Base-by-base conservation (phyloP, 805 yeast genomes). In the Candida maesae region DNA sequence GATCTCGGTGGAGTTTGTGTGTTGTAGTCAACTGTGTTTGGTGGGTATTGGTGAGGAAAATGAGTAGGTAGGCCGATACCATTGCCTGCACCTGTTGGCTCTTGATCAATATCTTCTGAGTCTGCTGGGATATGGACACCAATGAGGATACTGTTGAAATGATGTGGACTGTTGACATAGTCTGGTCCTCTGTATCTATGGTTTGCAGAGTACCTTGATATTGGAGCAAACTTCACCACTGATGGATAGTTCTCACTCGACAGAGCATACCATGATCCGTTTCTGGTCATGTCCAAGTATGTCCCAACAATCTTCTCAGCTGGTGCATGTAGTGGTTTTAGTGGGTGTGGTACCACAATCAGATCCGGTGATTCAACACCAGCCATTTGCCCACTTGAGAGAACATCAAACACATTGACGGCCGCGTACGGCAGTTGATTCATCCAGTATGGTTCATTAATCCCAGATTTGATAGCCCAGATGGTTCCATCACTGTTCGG, bases 191-290 rank as follows among this genome's bases (percentile, higher is more conserved):
- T 63, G 73, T 76, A 73, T 29, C 67, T 58, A 31, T 66, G 70
- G 47, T 67, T 61, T 30, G 53, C 52, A 26, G 55, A 53, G 63
- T 82, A 88, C 37, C 74, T 69, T 0, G 96, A 82, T 2, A 74
- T 53, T 0, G 95, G 91, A 0, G 96, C 93, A 7, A 87, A 76
- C 41, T 78, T 76, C 8, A 91, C 88, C 36, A 91, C 63, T 0
- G 95, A 80, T 0, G 96, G 96, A 58, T 82, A 91, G 50, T 79
- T 73, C 18, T 64, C 59, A 50, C 80, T 84, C 17, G 95, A 84
- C 76, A 91, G 71, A 4, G 96, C 96, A 66, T 76, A 86, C 95
- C 96, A 90, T 1, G 83, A 71, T 4, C 83, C 81, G 35, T 68
- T 67, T 23, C 66, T 68, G 0, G 89, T 78, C 23, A 79, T 71